Evolutionary conservation across 345 rosid genomes (phyloP).

Genomic region (Theobroma cacao): DNA sequence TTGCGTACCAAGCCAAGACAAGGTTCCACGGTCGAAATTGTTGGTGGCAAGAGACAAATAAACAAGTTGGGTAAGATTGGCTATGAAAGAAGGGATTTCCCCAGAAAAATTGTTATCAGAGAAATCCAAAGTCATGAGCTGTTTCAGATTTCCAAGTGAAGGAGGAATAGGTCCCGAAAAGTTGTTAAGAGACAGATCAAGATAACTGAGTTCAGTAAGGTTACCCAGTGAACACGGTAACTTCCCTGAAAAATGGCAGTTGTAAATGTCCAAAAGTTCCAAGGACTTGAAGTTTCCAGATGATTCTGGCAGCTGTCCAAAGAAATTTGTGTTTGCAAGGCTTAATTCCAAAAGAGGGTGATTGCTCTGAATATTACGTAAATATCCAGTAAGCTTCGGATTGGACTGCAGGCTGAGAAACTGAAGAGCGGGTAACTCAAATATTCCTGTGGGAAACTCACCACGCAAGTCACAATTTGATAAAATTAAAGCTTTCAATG

Average conservation of each 20-base stretch:
- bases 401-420: neutral
- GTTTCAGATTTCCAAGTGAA: constrained; percentile 10
- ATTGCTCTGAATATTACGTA: constrained; percentile 3
- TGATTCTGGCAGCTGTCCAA: constrained; percentile 15
- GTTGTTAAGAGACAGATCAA: constrained; percentile 16
- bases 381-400: neutral
- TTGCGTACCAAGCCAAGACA: constrained; percentile 2
- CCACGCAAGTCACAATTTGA: constrained; percentile 1
- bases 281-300: constrained; percentile 7
- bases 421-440: neutral
- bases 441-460: neutral
- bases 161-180: constrained; percentile 12
- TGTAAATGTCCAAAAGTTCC: neutral
- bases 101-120: constrained; percentile 15
- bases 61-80: constrained; percentile 1
- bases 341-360: neutral
- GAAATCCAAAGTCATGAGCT: constrained; percentile 4
- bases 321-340: constrained; percentile 1
- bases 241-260: constrained; percentile 5
- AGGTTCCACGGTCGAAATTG: neutral
- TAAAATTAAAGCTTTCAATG: neutral
- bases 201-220: neutral
- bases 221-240: constrained; percentile 14
- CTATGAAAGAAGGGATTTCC: neutral
- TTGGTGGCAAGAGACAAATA: neutral